Evolutionary conservation across 2,329 filamentous ascomycete species (phyloP).

Genomic region (Gyromitra esculenta): DNA sequence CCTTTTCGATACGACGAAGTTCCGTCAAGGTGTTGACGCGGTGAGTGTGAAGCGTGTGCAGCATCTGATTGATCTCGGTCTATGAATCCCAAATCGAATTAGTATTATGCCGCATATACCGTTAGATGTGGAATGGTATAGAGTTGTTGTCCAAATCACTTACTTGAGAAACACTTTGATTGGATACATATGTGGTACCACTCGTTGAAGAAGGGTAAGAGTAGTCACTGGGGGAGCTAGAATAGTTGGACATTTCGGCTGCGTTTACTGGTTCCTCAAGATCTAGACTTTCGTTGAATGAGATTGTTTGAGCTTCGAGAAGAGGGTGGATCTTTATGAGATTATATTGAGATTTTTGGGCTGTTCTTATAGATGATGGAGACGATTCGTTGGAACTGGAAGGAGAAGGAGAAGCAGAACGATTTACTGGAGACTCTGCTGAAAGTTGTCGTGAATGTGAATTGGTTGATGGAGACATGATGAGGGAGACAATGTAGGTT

Average conservation of each 20-base stretch:
- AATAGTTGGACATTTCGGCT: constrained; percentile 47
- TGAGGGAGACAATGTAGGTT: constrained; percentile 12
- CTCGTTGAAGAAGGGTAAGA: constrained; percentile 33
- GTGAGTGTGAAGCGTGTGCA: constrained; percentile 68
- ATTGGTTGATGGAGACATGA: constrained; percentile 36
- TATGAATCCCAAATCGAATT: constrained; percentile 15
- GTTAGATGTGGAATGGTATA: background rate
- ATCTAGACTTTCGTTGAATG: constrained; percentile 50
- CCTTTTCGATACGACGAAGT: constrained; percentile 75
- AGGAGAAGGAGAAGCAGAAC: constrained; percentile 41
- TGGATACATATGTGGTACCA: constrained; percentile 16
- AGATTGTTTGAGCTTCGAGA: constrained; percentile 48
- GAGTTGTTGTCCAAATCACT: constrained; percentile 1
- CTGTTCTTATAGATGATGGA: constrained; percentile 9
- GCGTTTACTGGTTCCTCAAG: constrained; percentile 22
- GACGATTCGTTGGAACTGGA: constrained; percentile 15
- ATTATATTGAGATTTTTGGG: constrained; percentile 11
- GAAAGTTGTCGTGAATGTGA: constrained; percentile 27
- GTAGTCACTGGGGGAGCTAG: constrained; percentile 48
- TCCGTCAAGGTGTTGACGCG: constrained; percentile 78
- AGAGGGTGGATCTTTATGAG: constrained; percentile 40
- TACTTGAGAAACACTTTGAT: constrained; percentile 42
- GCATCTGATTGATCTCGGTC: constrained; percentile 53
- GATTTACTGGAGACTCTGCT: constrained; percentile 16
- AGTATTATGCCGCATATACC: background rate